A percentile compares a stretch with the other conserved stretches of the same genome.
Evolutionary conservation across 2,329 filamentous ascomycete species (phyloP).

Genomic region (Albophoma yamanashiensis): DNA sequence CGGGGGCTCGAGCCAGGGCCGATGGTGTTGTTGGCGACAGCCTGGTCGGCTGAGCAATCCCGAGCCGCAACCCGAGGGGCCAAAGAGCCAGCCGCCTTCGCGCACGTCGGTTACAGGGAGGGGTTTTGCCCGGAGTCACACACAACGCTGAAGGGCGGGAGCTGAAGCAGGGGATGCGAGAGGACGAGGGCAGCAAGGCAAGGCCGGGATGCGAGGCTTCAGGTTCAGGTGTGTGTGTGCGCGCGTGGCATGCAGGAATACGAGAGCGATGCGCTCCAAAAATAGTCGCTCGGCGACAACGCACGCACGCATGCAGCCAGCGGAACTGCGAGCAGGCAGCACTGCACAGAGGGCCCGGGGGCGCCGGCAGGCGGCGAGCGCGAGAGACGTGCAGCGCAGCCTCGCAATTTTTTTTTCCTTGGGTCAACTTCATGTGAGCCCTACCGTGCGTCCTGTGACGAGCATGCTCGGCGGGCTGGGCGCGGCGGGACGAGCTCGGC

Average conservation of each 20-base stretch:
- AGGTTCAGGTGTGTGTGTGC: not conserved
- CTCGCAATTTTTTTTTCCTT: not conserved
- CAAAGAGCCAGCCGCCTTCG: too few relatives aligned
- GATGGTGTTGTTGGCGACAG: not conserved
- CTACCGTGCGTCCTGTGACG: not conserved
- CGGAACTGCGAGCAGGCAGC: not conserved
- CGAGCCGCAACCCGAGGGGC: not conserved
- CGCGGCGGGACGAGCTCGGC: not conserved
- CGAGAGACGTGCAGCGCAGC: not conserved
- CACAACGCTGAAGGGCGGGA: not conserved
- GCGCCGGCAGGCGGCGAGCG: not conserved
- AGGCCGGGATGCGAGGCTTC: not conserved
- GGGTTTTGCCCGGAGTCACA: not conserved
- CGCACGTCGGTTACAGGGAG: not conserved
- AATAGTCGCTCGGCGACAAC: not conserved
- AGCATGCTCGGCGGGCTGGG: not conserved
- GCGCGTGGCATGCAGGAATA: not conserved
- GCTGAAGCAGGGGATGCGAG: not conserved
- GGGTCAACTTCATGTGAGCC: not conserved
- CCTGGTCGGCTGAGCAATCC: not conserved
- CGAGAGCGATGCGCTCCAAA: not conserved
- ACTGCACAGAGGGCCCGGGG: not conserved
- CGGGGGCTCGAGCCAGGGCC: too few relatives aligned
- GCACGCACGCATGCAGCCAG: not conserved
- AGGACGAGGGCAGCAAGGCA: not conserved